A percentile compares a stretch with the other conserved stretches of the same genome.
Conservation (phyloP, 2,329 filamentous ascomycete genomes). For the Exophiala spinifera region DNA sequence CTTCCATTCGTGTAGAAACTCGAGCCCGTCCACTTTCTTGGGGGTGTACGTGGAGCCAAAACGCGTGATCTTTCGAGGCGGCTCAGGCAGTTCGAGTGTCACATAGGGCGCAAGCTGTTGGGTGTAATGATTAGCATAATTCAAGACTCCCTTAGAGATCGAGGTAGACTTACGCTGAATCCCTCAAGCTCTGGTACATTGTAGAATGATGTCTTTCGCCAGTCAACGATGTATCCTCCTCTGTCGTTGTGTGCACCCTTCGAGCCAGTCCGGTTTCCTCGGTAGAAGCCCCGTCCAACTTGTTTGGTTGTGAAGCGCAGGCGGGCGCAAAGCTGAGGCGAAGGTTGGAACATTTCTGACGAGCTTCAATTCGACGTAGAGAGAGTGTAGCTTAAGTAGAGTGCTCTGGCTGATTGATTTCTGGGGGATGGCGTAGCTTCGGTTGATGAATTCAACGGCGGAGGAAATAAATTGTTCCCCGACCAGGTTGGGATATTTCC, state of each 20-base stretch:
- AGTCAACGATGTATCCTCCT: slow-evolving; percentile 82
- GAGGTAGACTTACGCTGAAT: slow-evolving; percentile 61
- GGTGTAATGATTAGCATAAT: slow-evolving; percentile 15
- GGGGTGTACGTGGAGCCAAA: slow-evolving; percentile 10
- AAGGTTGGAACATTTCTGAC: slow-evolving; percentile 27
- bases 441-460: no score
- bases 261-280: slow-evolving; percentile 83
- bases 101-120: slow-evolving; percentile 46
- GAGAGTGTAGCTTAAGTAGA: no score
- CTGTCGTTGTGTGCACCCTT: slow-evolving; percentile 82
- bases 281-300: slow-evolving; percentile 92
- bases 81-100: slow-evolving; percentile 41
- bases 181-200: slow-evolving; percentile 69
- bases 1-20: slow-evolving; percentile 21
- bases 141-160: neutral
- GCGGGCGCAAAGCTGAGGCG: slow-evolving; percentile 21
- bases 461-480: no score
- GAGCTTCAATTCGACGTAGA: no score
- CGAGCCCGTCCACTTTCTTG: slow-evolving; percentile 12
- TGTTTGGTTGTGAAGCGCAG: slow-evolving; percentile 78
- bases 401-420: no score
- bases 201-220: slow-evolving; percentile 84
- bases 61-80: slow-evolving; percentile 13
- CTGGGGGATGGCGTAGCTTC: no score
- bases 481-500: no score